Conservation (phyloP, 176 grass and related monocot species). For the Alloteropsis semialata region DNA sequence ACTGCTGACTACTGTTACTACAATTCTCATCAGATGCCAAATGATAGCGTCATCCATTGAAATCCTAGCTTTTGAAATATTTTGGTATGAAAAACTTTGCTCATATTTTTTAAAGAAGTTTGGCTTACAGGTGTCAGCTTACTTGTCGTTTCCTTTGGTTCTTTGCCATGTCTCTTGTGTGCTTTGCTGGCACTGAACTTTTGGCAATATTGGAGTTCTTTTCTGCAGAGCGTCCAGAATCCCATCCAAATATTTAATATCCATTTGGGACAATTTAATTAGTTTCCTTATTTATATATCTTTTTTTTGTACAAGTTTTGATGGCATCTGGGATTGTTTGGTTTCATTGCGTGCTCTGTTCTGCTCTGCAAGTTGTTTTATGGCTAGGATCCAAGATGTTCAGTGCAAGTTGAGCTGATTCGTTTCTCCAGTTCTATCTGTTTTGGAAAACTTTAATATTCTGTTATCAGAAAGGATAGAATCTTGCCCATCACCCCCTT, state of each 20-base stretch:
- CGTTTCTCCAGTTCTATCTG: neutral
- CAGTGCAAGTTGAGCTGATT: conserved; percentile 2
- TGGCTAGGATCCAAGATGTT: neutral
- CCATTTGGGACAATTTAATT: neutral
- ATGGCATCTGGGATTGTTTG: neutral
- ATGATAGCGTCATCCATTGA: neutral
- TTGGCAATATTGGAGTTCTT: neutral
- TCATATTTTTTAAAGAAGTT: neutral
- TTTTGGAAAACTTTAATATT: neutral
- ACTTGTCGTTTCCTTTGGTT: neutral
- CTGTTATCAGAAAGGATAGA: neutral
- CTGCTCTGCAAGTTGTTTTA: neutral
- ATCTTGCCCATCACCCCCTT: neutral
- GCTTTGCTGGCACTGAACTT: neutral
- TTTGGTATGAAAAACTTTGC: neutral
- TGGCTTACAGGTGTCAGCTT: neutral
- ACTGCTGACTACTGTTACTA: neutral
- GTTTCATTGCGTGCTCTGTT: neutral
- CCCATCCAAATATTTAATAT: neutral
- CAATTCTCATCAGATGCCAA: neutral
- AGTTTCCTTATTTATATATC: neutral
- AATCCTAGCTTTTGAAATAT: neutral
- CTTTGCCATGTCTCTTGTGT: neutral
- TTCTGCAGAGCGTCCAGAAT: neutral
- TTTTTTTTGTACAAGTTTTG: neutral